Evolutionary conservation across 306 rosid genomes (phyloP).

Genomic region (Glycine latifolia): DNA sequence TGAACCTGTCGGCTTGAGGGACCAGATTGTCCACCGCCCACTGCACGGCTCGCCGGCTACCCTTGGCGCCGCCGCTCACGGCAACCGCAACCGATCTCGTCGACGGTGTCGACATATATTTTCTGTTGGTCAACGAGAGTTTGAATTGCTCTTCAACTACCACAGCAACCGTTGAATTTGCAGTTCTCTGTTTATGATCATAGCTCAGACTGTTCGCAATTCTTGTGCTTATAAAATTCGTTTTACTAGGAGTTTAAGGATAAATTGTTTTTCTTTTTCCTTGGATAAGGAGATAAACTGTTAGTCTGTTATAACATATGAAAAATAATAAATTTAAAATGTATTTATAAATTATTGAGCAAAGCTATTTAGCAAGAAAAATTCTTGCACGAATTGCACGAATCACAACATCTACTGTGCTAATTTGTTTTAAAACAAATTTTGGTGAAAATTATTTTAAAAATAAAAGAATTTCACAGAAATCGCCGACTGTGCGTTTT

Average conservation of each 20-base stretch:
- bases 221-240: not conserved
- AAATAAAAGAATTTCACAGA: too few relatives aligned
- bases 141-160: not conserved
- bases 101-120: conserved; percentile 33
- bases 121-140: not conserved
- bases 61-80: conserved; percentile 62
- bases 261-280: not conserved
- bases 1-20: conserved; percentile 74
- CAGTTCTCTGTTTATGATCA: not conserved
- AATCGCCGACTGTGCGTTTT: too few relatives aligned
- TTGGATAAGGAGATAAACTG: too few relatives aligned
- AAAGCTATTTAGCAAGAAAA: too few relatives aligned
- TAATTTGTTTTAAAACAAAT: too few relatives aligned
- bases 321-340: too few relatives aligned
- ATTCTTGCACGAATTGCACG: too few relatives aligned
- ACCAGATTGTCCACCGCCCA: conserved; percentile 84
- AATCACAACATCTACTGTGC: too few relatives aligned
- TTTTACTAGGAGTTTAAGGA: not conserved
- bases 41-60: conserved; percentile 79
- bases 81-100: conserved; percentile 81
- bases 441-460: too few relatives aligned
- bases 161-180: conserved; percentile 3
- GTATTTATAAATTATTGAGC: too few relatives aligned
- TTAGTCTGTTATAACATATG: too few relatives aligned
- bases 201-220: not conserved